Percentiles rank a stretch among this genome's conserved stretches.
phyloP scores from a whole-genome alignment of 352 stramenopile species.

The Phytophthora capsici region DNA sequence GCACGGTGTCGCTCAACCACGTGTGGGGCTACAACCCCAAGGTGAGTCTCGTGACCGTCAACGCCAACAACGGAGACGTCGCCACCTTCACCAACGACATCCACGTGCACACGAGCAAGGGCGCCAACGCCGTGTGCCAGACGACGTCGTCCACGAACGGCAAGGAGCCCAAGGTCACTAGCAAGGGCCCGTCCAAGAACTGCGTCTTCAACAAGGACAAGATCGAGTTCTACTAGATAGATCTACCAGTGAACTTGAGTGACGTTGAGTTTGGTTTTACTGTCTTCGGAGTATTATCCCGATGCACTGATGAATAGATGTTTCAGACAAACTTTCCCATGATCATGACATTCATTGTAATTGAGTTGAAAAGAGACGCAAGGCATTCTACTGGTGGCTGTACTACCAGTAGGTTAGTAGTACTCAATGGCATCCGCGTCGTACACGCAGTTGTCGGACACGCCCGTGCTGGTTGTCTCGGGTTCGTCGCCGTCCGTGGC shows the following conservation, averaged over 20 bases:
- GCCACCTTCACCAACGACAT: conserved; percentile 40
- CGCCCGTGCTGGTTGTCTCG: conserved; percentile 25
- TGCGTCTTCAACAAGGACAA: conserved; percentile 44
- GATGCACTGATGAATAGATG: too few relatives aligned
- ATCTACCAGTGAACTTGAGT: too few relatives aligned
- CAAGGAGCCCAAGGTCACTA: conserved; percentile 32
- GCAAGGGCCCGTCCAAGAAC: conserved; percentile 37
- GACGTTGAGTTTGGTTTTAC: too few relatives aligned
- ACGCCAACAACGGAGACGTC: conserved; percentile 45
- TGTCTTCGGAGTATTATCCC: too few relatives aligned
- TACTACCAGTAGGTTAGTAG: conserved; percentile 14
- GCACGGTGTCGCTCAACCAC: conserved; percentile 25
- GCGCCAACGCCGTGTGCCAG: conserved; percentile 31
- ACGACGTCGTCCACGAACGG: conserved; percentile 33
- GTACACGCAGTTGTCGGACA: conserved; percentile 34
- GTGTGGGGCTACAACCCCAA: conserved; percentile 42
- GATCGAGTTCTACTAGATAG: conserved; percentile 33
- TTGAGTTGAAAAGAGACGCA: conserved; percentile 13
- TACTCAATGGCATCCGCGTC: conserved; percentile 30
- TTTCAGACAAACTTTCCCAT: background rate
- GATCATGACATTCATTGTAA: conserved; percentile 21
- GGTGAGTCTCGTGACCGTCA: conserved; percentile 46
- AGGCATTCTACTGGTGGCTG: conserved; percentile 13
- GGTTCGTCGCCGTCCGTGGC: conserved; percentile 30
- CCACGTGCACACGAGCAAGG: conserved; percentile 37